Evolutionary conservation across 2,329 filamentous ascomycete genomes (phyloP), one percentile per base, ranked within the genome.

Genomic region (Taxawa tesnikishii): DNA sequence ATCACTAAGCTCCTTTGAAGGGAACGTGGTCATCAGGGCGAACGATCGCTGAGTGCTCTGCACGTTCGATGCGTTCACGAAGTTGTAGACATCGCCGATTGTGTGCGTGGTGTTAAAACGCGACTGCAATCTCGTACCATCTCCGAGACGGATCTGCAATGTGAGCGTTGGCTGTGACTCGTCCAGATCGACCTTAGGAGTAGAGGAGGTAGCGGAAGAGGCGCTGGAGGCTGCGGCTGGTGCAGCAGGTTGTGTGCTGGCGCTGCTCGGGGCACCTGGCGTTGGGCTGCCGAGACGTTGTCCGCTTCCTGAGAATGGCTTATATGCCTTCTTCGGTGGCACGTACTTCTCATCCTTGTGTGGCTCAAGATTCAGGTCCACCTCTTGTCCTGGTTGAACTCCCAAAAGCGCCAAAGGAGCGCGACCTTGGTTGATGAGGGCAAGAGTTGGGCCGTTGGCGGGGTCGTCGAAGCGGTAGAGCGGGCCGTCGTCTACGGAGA

Each of bases 91-190:
- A 42, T 88, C 79, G 11, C 74, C 78, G 28, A 92, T 60, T 0
- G 82, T 90, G 45, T 84, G 77, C 1, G 70, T 77, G 0, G 78
- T 76, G 60, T 90, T 90, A 60, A 92, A 92, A 6, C 82, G 73
- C 15, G 79, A 81, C n/a, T 77, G 74, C 15, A 90, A 61, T 26
- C 82, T 70, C 2, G 79, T 79, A 24, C 83, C 83, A 43, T 88
- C 77, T 1, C 78, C 80, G 34, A 90, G 68, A 47, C 84, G 79
- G 36, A 92, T 77, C 44, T 84, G 78, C 25, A 92, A 66, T 39
- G 67, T 75, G 14, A 90, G 45, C 0, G 67, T 76, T 0, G 83
- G 83, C 42, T 73, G 73, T 1, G 75, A 74, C 32, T 68, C 57
- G 47, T 90, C 76, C 23, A 83, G 59, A 0, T 68, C 62, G 2